These are phyloP conservation scores for Entomortierella chlamydospora DNA, from an alignment of 192 early-diverging fungal species.

Conservation along the genomic window DNA sequence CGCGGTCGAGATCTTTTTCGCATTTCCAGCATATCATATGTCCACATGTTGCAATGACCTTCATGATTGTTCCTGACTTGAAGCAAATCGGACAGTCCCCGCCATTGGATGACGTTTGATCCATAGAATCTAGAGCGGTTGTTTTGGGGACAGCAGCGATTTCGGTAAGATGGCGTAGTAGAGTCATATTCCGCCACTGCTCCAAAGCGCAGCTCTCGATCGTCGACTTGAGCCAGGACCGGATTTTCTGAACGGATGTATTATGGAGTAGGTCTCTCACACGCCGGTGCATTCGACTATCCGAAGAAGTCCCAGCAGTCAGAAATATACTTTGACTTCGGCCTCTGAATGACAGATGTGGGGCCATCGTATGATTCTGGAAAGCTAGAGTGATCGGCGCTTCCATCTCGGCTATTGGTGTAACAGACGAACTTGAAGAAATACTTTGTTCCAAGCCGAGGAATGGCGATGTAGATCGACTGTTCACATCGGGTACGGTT, in stretches of 20 bases:
- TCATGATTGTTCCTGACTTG: constrained; percentile 13
- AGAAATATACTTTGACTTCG: constrained; percentile 36
- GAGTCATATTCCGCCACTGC: constrained; percentile 23
- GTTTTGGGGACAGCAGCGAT: background rate
- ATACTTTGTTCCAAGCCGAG: background rate
- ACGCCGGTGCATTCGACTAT: constrained; percentile 4
- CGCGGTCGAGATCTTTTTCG: constrained; percentile 20
- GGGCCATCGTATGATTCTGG: constrained; percentile 15
- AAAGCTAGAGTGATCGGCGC: constrained; percentile 2
- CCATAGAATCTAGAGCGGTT: background rate
- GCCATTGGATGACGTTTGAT: background rate
- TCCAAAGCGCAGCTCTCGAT: constrained; percentile 32
- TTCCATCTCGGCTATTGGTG: no score
- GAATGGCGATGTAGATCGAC: background rate
- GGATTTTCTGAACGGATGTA: constrained; percentile 26
- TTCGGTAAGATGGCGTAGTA: constrained; percentile 8
- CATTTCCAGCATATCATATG: constrained; percentile 46
- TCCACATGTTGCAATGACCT: constrained; percentile 8
- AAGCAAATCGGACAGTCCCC: constrained; percentile 38
- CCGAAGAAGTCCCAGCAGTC: background rate
- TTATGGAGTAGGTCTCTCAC: constrained; percentile 33
- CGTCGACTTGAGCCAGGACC: constrained; percentile 24
- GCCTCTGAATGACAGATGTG: constrained; percentile 18
- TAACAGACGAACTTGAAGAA: no score
- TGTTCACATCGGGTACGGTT: constrained; percentile 3